Evolutionary conservation across 1,139 yeast genomes (phyloP).

Genomic region (Diutina mesorugosa): DNA sequence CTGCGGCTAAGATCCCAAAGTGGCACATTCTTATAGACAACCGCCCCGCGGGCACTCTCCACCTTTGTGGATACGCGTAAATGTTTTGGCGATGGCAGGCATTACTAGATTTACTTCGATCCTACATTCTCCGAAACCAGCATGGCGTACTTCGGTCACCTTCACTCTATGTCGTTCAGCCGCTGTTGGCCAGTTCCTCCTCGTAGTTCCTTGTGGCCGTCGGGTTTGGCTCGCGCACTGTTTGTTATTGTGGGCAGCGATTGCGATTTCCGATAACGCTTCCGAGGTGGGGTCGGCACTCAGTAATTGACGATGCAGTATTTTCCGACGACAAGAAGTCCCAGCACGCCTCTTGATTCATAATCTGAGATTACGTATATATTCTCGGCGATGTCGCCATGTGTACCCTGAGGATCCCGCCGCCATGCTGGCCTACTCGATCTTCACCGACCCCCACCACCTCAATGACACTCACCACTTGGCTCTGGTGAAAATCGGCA

Average conservation of each 20-base stretch:
- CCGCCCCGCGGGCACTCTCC: neutral
- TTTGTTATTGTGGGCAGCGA: neutral
- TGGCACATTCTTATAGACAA: neutral
- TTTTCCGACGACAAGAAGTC: neutral
- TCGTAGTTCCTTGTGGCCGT: no score
- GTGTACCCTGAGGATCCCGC: neutral
- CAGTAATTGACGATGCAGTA: neutral
- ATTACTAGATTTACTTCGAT: neutral
- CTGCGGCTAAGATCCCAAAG: neutral
- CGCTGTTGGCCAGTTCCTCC: no score
- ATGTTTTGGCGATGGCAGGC: neutral
- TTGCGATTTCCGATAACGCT: neutral
- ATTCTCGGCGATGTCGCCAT: neutral
- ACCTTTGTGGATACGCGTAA: neutral
- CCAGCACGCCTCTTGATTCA: neutral
- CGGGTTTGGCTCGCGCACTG: no score
- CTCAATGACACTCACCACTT: neutral
- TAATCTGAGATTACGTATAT: neutral
- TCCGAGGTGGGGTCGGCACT: neutral
- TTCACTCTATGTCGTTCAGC: no score
- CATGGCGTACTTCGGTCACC: no score
- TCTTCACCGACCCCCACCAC: neutral
- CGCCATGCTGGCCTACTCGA: neutral
- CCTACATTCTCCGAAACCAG: neutral
- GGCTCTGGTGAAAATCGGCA: neutral